A percentile compares a stretch with the other conserved stretches of the same genome.
These are phyloP conservation scores for Recurvomyces mirabilis DNA, from an alignment of 495 filamentous ascomycete species.

Conservation along the genomic window DNA sequence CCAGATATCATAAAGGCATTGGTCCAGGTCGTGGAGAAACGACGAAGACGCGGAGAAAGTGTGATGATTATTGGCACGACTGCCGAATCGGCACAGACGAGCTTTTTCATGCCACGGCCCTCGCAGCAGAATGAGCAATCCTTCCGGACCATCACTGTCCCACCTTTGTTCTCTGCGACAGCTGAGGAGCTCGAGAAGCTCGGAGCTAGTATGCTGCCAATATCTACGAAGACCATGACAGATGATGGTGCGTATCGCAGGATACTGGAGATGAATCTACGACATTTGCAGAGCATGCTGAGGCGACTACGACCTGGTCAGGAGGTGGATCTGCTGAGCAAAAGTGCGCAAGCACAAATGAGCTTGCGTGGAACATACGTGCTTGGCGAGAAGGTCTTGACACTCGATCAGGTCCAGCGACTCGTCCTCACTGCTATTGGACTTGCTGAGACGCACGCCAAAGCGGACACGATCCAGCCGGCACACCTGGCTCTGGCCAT, in stretches of 20 bases:
- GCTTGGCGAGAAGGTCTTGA: conserved; percentile 18
- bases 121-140: conserved; percentile 28
- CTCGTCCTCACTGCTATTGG: conserved; percentile 29
- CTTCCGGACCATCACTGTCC: conserved; percentile 36
- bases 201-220: not conserved
- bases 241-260: conserved; percentile 28
- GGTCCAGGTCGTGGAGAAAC: conserved; percentile 55
- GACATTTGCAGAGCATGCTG: conserved; percentile 59
- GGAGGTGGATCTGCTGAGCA: conserved; percentile 4
- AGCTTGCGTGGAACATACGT: not conserved
- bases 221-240: not conserved
- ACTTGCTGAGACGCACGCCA: conserved; percentile 1
- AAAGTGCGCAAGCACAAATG: conserved; percentile 1
- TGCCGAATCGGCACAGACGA: not conserved
- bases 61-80: conserved; percentile 69
- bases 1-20: conserved; percentile 51
- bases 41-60: conserved; percentile 54
- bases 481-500: conserved; percentile 23
- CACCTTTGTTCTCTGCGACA: conserved; percentile 4
- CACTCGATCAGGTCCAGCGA: conserved; percentile 28
- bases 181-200: not conserved
- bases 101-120: not conserved
- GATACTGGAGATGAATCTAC: conserved; percentile 52
- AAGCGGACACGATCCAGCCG: conserved; percentile 6
- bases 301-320: conserved; percentile 22